Evolutionary conservation across 768 basidiomycete species (phyloP).

Genomic region (Boletus rex-veris): DNA sequence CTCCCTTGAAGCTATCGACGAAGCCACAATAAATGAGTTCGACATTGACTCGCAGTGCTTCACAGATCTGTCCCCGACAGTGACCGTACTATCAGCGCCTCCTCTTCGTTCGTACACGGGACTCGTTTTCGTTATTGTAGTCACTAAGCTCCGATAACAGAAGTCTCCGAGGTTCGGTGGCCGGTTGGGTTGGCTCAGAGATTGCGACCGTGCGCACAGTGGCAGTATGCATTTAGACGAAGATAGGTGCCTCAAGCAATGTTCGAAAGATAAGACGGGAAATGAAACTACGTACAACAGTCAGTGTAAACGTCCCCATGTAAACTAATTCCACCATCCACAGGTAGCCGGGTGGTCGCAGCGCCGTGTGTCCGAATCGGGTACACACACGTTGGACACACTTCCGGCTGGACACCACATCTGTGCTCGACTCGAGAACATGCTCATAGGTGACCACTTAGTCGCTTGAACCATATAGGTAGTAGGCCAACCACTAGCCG

Average conservation of each 20-base stretch:
- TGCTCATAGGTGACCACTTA: background rate
- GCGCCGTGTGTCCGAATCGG: no score
- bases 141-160: background rate
- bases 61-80: no score
- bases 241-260: slow-evolving; percentile 34
- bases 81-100: no score
- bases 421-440: background rate
- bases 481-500: no score
- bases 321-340: no score
- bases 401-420: no score
- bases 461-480: no score
- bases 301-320: background rate
- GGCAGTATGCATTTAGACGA: slow-evolving; percentile 1
- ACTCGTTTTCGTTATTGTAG: background rate
- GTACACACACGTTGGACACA: no score
- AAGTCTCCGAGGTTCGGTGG: background rate
- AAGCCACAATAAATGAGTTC: background rate
- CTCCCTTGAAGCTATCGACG: background rate
- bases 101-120: background rate
- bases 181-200: background rate
- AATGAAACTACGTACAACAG: slow-evolving; percentile 18
- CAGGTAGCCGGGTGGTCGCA: no score
- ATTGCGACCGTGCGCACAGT: background rate
- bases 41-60: background rate
- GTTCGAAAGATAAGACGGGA: slow-evolving; percentile 37